Evolutionary conservation across 805 yeast species (phyloP).

Genomic region (Hemisphaericaspora nanyangensis): DNA sequence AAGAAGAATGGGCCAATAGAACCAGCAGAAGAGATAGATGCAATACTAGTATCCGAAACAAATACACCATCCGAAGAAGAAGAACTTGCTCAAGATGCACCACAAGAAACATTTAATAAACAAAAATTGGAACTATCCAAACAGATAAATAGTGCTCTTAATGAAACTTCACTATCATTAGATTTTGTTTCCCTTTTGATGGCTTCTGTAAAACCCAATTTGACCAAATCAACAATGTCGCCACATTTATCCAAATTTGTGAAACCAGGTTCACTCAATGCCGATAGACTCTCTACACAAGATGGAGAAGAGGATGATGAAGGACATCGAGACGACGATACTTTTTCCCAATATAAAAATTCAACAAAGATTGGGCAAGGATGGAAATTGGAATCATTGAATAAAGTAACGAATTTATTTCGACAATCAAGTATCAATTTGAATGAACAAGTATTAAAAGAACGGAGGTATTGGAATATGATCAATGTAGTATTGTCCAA

Average conservation of each 20-base stretch:
- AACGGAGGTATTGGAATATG: conserved; percentile 62
- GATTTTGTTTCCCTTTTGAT: conserved; percentile 84
- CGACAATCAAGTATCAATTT: conserved; percentile 50
- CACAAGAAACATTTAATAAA: conserved; percentile 41
- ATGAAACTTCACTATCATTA: conserved; percentile 82
- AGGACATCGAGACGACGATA: conserved; percentile 14
- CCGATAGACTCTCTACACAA: conserved; percentile 35
- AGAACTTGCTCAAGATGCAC: conserved; percentile 9
- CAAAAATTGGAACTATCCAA: conserved; percentile 52
- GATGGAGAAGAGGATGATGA: conserved; percentile 16
- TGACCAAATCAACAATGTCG: conserved; percentile 85
- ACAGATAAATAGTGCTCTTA: conserved; percentile 63
- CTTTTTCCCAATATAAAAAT: conserved; percentile 18
- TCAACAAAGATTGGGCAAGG: conserved; percentile 55
- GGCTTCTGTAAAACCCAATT: conserved; percentile 77
- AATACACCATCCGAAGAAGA: conserved; percentile 6
- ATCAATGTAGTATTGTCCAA: conserved; percentile 44
- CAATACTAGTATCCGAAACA: conserved; percentile 8
- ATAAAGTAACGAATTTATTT: conserved; percentile 50
- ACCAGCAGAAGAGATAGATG: conserved; percentile 1
- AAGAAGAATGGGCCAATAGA: conserved; percentile 7
- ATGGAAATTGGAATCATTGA: conserved; percentile 78
- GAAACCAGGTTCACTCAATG: conserved; percentile 69
- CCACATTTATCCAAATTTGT: conserved; percentile 72
- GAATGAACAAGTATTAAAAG: conserved; percentile 52